Evolutionary conservation across 257 asterid species (phyloP).

Genomic region (Penstemon barbatus): DNA sequence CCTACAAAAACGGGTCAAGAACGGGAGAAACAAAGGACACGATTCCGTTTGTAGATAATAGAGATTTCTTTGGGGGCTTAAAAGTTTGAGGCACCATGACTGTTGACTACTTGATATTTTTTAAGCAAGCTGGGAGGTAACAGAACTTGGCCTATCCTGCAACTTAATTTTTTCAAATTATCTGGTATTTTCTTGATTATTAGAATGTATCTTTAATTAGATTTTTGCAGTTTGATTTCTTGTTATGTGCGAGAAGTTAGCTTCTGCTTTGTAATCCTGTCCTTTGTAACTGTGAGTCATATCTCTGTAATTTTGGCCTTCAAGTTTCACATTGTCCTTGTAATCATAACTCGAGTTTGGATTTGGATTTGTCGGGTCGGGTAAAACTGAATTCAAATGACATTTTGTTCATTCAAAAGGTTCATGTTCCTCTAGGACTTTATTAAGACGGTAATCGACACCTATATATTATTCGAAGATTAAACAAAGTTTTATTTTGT

Average conservation of each 20-base stretch:
- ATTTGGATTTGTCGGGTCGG: too few relatives aligned
- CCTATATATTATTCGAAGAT: too few relatives aligned
- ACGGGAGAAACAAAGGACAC: slow-evolving; percentile 58
- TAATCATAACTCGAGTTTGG: too few relatives aligned
- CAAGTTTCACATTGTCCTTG: too few relatives aligned
- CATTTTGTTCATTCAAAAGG: too few relatives aligned
- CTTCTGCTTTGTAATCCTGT: not conserved
- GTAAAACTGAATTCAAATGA: too few relatives aligned
- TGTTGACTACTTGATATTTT: not conserved
- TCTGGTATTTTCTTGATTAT: not conserved
- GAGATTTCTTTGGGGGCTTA: not conserved
- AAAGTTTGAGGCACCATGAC: not conserved
- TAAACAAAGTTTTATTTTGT: too few relatives aligned
- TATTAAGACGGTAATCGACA: too few relatives aligned
- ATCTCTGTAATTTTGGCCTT: too few relatives aligned
- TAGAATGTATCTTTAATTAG: not conserved
- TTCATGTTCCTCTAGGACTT: too few relatives aligned
- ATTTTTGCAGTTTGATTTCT: not conserved
- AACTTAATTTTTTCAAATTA: not conserved
- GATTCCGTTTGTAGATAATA: slow-evolving; percentile 41
- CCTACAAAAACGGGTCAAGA: slow-evolving; percentile 41
- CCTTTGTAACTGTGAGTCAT: not conserved
- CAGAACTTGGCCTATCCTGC: not conserved
- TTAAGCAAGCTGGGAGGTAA: not conserved
- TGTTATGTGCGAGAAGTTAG: not conserved